Evolutionary conservation across 768 basidiomycete genomes (phyloP).

Genomic region (Tricholoma saponaceum): DNA sequence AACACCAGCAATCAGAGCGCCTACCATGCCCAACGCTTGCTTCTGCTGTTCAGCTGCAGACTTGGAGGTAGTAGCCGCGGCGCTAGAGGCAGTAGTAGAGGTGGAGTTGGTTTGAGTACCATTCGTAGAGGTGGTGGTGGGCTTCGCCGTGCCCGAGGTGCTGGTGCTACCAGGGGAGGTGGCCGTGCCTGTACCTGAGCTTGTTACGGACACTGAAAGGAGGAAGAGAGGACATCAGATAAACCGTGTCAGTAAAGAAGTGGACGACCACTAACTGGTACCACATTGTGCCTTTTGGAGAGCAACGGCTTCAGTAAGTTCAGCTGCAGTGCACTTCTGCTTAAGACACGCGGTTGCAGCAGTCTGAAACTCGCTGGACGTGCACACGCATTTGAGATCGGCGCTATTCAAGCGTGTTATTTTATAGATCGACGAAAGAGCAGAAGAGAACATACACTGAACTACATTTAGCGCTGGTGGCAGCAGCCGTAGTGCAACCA

Average conservation of each 20-base stretch:
- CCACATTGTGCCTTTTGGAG: constrained; percentile 31
- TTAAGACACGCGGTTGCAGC: constrained; percentile 28
- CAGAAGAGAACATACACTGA: background rate
- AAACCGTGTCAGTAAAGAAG: background rate
- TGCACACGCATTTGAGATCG: constrained; percentile 36
- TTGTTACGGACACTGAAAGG: background rate
- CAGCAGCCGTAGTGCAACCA: background rate
- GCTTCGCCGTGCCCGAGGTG: background rate
- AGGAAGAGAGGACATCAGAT: background rate
- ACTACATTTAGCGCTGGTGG: background rate
- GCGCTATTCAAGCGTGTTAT: constrained; percentile 22
- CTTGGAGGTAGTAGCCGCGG: background rate
- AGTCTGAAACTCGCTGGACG: constrained; percentile 31
- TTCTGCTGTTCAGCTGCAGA: background rate
- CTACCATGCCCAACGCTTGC: background rate
- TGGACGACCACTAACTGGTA: background rate
- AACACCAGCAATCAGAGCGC: background rate
- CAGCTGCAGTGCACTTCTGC: constrained; percentile 27
- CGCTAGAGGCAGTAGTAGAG: background rate
- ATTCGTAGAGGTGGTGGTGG: background rate
- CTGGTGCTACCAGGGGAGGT: background rate
- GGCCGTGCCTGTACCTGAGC: background rate
- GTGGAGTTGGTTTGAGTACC: background rate
- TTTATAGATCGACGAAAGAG: background rate
- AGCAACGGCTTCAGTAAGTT: constrained; percentile 23